These are phyloP conservation scores for Erysimum cheiranthoides DNA, from an alignment of 345 rosid genomes.

Conservation along the genomic window DNA sequence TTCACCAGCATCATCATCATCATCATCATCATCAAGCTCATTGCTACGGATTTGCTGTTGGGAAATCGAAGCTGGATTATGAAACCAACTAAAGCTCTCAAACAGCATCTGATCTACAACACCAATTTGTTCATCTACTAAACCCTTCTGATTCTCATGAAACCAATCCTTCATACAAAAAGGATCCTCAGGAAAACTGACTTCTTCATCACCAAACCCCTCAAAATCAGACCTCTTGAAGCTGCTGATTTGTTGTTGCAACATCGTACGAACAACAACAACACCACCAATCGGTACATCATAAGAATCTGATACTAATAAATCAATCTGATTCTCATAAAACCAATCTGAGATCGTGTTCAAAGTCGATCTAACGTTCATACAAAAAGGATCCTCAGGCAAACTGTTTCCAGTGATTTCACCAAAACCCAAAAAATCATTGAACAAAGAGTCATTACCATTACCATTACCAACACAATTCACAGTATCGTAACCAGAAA, in stretches of 20 bases:
- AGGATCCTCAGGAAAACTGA: not conserved
- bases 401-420: not conserved
- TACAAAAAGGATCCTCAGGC: slow-evolving; percentile 45
- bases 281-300: not conserved
- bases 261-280: too few relatives aligned
- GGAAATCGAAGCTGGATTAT: not conserved
- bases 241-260: not conserved
- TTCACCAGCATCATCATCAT: slow-evolving; percentile 18
- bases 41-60: not conserved
- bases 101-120: not conserved
- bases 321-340: slow-evolving; percentile 30
- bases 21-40: slow-evolving; percentile 17
- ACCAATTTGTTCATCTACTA: slow-evolving; percentile 1
- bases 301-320: slow-evolving; percentile 22
- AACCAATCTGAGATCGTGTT: slow-evolving; percentile 37
- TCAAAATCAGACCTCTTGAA: not conserved
- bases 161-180: slow-evolving; percentile 42
- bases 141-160: slow-evolving; percentile 30
- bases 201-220: not conserved
- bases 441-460: not conserved
- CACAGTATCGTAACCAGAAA: slow-evolving; percentile 10
- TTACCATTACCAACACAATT: not conserved
- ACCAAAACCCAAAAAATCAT: slow-evolving; percentile 13
- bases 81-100: not conserved
- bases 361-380: slow-evolving; percentile 38